Evolutionary conservation across 768 basidiomycete genomes (phyloP), one percentile per base, ranked within the genome.

Genomic region (Agrocybe praecox): DNA sequence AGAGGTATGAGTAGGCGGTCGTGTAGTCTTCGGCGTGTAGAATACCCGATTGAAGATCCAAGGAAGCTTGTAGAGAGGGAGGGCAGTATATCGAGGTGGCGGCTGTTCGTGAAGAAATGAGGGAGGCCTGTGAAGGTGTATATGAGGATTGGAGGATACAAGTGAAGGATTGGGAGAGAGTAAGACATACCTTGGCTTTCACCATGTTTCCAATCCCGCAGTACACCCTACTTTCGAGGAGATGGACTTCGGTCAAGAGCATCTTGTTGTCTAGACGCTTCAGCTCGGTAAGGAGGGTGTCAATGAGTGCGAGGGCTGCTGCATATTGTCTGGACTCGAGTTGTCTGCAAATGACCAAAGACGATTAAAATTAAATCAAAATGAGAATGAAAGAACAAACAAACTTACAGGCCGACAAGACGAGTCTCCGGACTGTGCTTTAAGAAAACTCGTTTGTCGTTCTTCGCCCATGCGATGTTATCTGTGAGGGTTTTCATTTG

Each of bases 231-330:
- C 92, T 92, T 74, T 99, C 96, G 36, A 98, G 82, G 9, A 99
- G 81, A 65, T 96, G 95, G 0, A 98, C 95, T 69, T 98, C 96
- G 2, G 96, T 98, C 26, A 99, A 80, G 59, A 98, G 91, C 84
- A 96, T 90, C 79, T 98, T 98, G 76, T 98, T 96, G 70, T 99
- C 96, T 23, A 99, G 77, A 22, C 88, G 84, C 73, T 92, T 94
- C 18, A 99, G 83, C 72, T 98, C 97, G 1, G 88, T 88, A 29
- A 98, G 80, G n/a, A 99, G 83, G 0, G 80, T 78, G 58, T 96
- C 94, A 59, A 98, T 95, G 49, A 94, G 81, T 0, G 82, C 65
- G 15, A 98, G 80, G 0, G 96, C 94, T 0, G 85, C 80, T 64
- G 90, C 87, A 78, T 85, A 92, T 63, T 90, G 85, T 22, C 82